A percentile compares a stretch with the other conserved stretches of the same genome.
These are phyloP conservation scores for Claviceps sp. DNA, from an alignment of 2,329 filamentous ascomycete genomes.

Conservation along the genomic window DNA sequence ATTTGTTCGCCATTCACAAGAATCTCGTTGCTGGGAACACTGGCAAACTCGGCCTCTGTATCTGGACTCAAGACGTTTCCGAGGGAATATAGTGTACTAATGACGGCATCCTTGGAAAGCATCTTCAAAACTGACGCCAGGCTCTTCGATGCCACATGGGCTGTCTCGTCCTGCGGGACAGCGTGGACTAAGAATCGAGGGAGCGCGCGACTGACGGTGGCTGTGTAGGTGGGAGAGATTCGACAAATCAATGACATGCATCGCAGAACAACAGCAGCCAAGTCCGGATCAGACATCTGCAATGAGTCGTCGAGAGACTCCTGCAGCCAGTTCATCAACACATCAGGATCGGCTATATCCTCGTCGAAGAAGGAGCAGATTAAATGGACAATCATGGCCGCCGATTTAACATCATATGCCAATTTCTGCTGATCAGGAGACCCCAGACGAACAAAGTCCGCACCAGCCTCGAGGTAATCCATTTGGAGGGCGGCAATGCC, in stretches of 20 bases:
- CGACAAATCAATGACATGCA: conserved; percentile 72
- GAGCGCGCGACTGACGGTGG: conserved; percentile 63
- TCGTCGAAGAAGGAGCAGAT: conserved; percentile 77
- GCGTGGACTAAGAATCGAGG: conserved; percentile 83
- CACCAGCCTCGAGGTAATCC: conserved; percentile 72
- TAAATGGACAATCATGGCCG: conserved; percentile 68
- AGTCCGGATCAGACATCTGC: conserved; percentile 67
- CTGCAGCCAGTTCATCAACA: conserved; percentile 75
- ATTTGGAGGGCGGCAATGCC: conserved; percentile 71
- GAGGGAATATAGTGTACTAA: conserved; percentile 91
- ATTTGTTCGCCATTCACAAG: conserved; percentile 24
- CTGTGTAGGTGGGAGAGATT: conserved; percentile 57
- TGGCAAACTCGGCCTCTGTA: conserved; percentile 38
- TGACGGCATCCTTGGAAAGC: conserved; percentile 83
- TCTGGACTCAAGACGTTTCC: conserved; percentile 83
- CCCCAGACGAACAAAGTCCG: conserved; percentile 72
- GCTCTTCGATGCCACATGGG: conserved; percentile 69
- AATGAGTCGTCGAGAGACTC: conserved; percentile 63
- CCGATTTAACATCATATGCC: conserved; percentile 73
- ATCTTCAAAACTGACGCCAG: conserved; percentile 69
- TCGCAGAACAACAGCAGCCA: conserved; percentile 69
- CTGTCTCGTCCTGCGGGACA: conserved; percentile 52
- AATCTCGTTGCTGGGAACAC: conserved; percentile 35
- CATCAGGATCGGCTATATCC: conserved; percentile 64
- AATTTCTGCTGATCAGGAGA: conserved; percentile 78